Conservation (phyloP, 352 stramenopile genomes). For the Nothophytophthora sp. region DNA sequence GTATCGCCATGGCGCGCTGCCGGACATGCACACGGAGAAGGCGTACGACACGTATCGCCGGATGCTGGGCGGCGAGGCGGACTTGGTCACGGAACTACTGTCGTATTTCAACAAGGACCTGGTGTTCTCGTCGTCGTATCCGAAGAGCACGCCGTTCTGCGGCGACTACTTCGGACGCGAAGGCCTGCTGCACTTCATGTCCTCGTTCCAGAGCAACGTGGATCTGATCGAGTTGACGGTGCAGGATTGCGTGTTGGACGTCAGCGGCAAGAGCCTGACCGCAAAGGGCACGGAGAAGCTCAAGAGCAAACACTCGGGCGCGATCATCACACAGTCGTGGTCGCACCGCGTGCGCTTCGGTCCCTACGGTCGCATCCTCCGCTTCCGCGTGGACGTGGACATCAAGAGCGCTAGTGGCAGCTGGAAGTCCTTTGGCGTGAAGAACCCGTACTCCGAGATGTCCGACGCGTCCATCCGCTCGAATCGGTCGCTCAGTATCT, state of each 20-base stretch:
- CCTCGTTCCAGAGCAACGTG: slow-evolving; percentile 75
- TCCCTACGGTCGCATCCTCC: slow-evolving; percentile 80
- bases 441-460: slow-evolving; percentile 83
- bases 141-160: slow-evolving; percentile 74
- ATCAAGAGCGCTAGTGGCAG: slow-evolving; percentile 64
- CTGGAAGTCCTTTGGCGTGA: slow-evolving; percentile 81
- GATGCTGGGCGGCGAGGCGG: slow-evolving; percentile 57
- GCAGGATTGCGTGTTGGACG: slow-evolving; percentile 58
- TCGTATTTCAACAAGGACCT: slow-evolving; percentile 91
- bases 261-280: slow-evolving; percentile 65
- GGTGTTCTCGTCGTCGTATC: slow-evolving; percentile 84
- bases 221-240: slow-evolving; percentile 81
- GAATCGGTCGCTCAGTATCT: slow-evolving; percentile 86
- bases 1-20: slow-evolving; percentile 66
- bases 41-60: slow-evolving; percentile 79
- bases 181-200: slow-evolving; percentile 77
- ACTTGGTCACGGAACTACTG: slow-evolving; percentile 61
- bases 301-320: slow-evolving; percentile 75
- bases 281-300: slow-evolving; percentile 84
- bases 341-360: slow-evolving; percentile 78
- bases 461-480: slow-evolving; percentile 79
- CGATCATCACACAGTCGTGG: slow-evolving; percentile 75
- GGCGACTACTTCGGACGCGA: slow-evolving; percentile 88
- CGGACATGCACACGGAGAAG: slow-evolving; percentile 77
- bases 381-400: slow-evolving; percentile 80